A percentile compares a stretch with the other conserved stretches of the same genome.
phyloP scores from a whole-genome alignment of 1,139 yeast species.

The Waltiozyma solani region DNA sequence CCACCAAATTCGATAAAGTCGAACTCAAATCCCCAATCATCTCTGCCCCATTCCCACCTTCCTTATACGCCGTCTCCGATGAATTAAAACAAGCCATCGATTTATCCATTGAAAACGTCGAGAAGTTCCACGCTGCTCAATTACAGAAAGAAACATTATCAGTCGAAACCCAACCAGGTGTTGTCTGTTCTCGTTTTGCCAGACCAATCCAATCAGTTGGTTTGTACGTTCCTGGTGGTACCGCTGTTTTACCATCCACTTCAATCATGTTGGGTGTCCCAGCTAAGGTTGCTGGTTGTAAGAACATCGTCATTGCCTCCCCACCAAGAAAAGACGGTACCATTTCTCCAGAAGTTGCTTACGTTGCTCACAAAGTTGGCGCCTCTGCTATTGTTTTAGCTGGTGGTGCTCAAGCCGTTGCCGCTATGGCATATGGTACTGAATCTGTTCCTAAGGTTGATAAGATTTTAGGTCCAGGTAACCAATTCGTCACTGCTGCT shows the following conservation, averaged over 20 bases:
- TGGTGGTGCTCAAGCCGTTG: slow-evolving; percentile 99
- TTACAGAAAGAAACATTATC: slow-evolving; percentile 56
- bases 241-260: slow-evolving; percentile 96
- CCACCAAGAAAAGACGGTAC: slow-evolving; percentile 94
- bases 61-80: slow-evolving; percentile 59
- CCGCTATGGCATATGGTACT: slow-evolving; percentile 98
- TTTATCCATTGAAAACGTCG: slow-evolving; percentile 78
- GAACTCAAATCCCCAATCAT: slow-evolving; percentile 60
- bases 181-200: slow-evolving; percentile 85
- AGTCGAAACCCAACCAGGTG: slow-evolving; percentile 96
- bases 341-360: slow-evolving; percentile 93
- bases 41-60: slow-evolving; percentile 77
- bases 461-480: slow-evolving; percentile 97
- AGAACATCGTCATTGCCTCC: slow-evolving; percentile 89
- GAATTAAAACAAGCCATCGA: slow-evolving; percentile 84
- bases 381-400: slow-evolving; percentile 87
- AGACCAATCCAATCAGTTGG: slow-evolving; percentile 94
- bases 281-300: slow-evolving; percentile 97
- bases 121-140: slow-evolving; percentile 92
- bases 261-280: slow-evolving; percentile 98
- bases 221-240: slow-evolving; percentile 95
- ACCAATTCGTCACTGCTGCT: slow-evolving; percentile 98
- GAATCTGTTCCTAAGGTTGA: slow-evolving; percentile 87
- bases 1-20: slow-evolving; percentile 88
- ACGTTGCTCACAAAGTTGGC: slow-evolving; percentile 93